Evolutionary conservation across 1,139 yeast species (phyloP), one percentile per base, ranked within the genome.

Genomic region (Pichia sp.): DNA sequence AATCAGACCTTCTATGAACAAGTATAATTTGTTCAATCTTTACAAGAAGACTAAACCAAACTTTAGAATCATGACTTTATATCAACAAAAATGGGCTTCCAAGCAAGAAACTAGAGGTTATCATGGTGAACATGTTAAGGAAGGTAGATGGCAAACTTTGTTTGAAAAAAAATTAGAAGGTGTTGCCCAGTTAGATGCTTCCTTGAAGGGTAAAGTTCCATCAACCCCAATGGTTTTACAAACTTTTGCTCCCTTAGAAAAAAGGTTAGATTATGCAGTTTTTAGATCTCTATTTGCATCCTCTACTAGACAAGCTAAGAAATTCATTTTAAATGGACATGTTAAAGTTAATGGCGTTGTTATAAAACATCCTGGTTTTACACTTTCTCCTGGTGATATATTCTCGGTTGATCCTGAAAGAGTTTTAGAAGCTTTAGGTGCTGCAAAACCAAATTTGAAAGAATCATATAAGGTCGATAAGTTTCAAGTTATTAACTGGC

Each of bases 211-310:
- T 62, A 76, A 71, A 38, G 76, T 76, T 41, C 73, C 70, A n/a
- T 73, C 74, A 47, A 84, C 93, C 1, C 99, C 99, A 13, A 80
- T 87, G 72, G 82, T 89, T 47, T 70, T 90, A 64, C 99, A 93
- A 71, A 86, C 97, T 1, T 93, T 76, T 70, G 96, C 96, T 6
- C 83, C 84, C 5, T 73, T 95, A 56, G 99, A 93, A 67, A 86
- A 85, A 67, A 77, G 99, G 66, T 76, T 93, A 43, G 99, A 93
- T 67, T 80, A 85, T 66, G 97, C 97, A 1, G 64, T 93, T 14
- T 93, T 88, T 72, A 81, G 99, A 69, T 77, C 97, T 39, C 77
- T 93, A 86, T 91, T 93, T 73, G 96, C 99, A 5, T 81, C 96
- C 8, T 87, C 96, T 9, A 81, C 89, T 9, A 83, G 97, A 75